Percentiles rank a stretch among this genome's conserved stretches.
Conservation (phyloP, 768 basidiomycete species). For the Glaciozyma martinii region DNA sequence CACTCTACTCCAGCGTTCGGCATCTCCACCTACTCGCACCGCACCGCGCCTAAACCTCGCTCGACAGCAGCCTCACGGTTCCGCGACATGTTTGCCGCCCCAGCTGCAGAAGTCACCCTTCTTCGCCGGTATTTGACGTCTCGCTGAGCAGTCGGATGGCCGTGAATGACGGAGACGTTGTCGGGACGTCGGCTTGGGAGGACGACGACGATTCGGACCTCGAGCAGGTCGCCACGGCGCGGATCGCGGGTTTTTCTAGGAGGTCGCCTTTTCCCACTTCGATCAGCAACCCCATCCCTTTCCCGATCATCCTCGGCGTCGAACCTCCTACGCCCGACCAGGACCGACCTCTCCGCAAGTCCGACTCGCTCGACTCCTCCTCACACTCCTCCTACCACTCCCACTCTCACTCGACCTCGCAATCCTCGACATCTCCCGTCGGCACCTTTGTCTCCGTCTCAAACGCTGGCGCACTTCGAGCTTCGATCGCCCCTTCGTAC, state of each 20-base stretch:
- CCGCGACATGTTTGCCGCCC: background rate
- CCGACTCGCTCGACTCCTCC: slow-evolving; percentile 1
- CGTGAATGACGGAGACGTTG: background rate
- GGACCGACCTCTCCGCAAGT: background rate
- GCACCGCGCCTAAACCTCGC: background rate
- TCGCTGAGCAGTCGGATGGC: background rate
- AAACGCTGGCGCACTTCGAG: background rate
- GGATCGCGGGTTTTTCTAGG: background rate
- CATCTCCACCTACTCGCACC: slow-evolving; percentile 22
- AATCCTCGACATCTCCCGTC: background rate
- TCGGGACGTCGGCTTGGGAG: background rate
- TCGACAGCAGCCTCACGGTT: background rate
- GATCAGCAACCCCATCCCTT: too few relatives aligned
- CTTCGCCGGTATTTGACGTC: background rate
- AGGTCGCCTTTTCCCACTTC: too few relatives aligned
- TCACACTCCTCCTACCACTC: slow-evolving; percentile 12
- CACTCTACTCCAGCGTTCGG: slow-evolving; percentile 4
- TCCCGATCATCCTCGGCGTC: background rate
- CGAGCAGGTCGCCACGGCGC: background rate
- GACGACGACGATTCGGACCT: background rate
- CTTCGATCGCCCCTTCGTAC: too few relatives aligned
- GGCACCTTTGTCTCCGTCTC: slow-evolving; percentile 6
- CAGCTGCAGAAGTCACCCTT: background rate
- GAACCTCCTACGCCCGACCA: background rate
- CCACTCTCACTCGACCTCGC: background rate